Evolutionary conservation across 2,329 filamentous ascomycete genomes (phyloP).

Genomic region (Teratosphaeria viscida): DNA sequence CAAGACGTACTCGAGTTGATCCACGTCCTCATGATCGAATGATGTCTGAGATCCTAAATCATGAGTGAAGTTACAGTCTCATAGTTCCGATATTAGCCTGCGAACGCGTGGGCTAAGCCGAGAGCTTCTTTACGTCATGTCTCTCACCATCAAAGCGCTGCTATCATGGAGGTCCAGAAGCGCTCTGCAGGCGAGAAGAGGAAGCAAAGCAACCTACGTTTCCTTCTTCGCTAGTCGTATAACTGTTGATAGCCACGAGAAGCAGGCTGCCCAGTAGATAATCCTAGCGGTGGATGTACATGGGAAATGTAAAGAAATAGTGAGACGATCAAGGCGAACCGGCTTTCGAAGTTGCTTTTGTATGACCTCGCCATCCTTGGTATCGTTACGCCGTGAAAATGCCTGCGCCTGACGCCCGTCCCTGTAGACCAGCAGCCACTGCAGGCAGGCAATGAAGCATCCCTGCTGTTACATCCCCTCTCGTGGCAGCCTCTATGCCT

Average conservation of each 20-base stretch:
- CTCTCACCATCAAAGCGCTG: conserved; percentile 76
- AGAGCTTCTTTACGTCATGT: conserved; percentile 39
- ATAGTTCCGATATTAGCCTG: too few species aligned
- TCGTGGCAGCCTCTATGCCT: conserved; percentile 25
- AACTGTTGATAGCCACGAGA: conserved; percentile 68
- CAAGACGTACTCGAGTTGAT: too few species aligned
- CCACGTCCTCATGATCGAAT: too few species aligned
- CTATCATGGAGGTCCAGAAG: conserved; percentile 54
- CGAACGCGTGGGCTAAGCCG: too few species aligned
- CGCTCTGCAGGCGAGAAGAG: conserved; percentile 73
- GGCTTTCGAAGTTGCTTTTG: not conserved
- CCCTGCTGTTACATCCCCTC: conserved; percentile 18
- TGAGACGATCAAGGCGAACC: not conserved
- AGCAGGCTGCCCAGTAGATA: conserved; percentile 78
- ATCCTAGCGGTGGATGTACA: conserved; percentile 53
- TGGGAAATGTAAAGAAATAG: not conserved
- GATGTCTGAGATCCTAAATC: too few species aligned
- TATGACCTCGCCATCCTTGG: conserved; percentile 1
- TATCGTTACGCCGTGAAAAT: not conserved
- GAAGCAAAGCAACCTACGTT: conserved; percentile 35
- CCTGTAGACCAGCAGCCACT: not conserved
- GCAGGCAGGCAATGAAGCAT: conserved; percentile 18
- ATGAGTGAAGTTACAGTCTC: too few species aligned
- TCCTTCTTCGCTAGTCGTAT: conserved; percentile 88
- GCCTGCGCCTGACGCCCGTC: not conserved